Conservation (phyloP, 208 protist genomes). For the Tritrichomonas foetus region DNA sequence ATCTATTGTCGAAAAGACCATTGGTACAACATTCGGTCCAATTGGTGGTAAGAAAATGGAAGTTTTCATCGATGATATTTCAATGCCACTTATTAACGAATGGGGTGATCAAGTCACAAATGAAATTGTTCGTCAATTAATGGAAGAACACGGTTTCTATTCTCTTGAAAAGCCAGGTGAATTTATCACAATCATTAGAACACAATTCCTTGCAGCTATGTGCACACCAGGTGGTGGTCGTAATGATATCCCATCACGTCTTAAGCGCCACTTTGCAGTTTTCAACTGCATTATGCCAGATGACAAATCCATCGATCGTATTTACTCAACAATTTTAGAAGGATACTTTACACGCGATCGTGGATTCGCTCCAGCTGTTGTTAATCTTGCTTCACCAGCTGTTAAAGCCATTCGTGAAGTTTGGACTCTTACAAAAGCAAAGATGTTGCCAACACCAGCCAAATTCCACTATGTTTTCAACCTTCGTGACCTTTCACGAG, state of each 20-base stretch:
- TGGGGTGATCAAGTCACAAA: conserved; percentile 73
- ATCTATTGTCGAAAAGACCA: conserved; percentile 64
- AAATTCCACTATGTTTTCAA: conserved; percentile 98
- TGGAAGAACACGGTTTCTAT: conserved; percentile 72
- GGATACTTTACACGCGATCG: conserved; percentile 51
- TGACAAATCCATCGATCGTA: conserved; percentile 79
- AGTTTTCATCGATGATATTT: conserved; percentile 74
- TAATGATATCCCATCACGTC: conserved; percentile 91
- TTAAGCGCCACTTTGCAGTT: conserved; percentile 85
- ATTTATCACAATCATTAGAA: conserved; percentile 78
- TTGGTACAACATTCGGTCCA: conserved; percentile 63
- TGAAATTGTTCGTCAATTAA: conserved; percentile 72
- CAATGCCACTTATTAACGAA: conserved; percentile 67
- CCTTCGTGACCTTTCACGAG: conserved; percentile 84
- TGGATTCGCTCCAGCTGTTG: conserved; percentile 42
- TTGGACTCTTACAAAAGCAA: conserved; percentile 61
- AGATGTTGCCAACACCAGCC: conserved; percentile 87
- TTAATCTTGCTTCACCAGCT: conserved; percentile 45
- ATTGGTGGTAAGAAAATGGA: conserved; percentile 60
- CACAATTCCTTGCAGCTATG: conserved; percentile 90
- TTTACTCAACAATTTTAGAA: conserved; percentile 63
- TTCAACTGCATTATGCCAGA: conserved; percentile 88
- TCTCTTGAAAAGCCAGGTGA: conserved; percentile 72
- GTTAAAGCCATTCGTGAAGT: conserved; percentile 57
- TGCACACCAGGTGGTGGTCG: conserved; percentile 88